phyloP scores from a whole-genome alignment of 2,329 filamentous ascomycete genomes.

The Cordyceps cateniannulata region DNA sequence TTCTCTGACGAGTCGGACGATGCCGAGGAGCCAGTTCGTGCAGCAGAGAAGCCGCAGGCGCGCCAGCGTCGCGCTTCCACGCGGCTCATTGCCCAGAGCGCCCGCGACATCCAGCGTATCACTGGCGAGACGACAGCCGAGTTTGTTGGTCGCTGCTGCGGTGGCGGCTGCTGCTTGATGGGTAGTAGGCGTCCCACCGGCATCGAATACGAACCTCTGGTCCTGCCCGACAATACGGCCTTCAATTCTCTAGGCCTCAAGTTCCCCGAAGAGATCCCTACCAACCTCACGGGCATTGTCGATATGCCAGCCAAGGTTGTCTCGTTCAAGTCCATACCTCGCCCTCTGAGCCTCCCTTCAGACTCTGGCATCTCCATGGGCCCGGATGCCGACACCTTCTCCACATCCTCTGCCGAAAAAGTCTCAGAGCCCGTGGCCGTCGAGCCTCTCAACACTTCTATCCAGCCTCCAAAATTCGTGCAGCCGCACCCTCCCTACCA shows the following conservation, averaged over 20 bases:
- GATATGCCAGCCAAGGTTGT: slow-evolving; percentile 71
- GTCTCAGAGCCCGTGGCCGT: slow-evolving; percentile 22
- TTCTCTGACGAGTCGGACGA: slow-evolving; percentile 58
- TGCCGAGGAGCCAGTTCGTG: slow-evolving; percentile 42
- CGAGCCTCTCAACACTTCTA: slow-evolving; percentile 45
- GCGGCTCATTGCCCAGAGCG: slow-evolving; percentile 57
- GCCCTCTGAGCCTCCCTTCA: slow-evolving; percentile 19
- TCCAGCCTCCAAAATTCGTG: slow-evolving; percentile 81
- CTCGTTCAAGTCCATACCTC: slow-evolving; percentile 56
- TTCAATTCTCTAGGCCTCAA: slow-evolving; percentile 74
- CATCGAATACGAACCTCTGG: slow-evolving; percentile 46
- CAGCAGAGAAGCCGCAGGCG: slow-evolving; percentile 33
- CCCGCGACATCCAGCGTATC: slow-evolving; percentile 55
- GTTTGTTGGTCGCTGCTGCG: slow-evolving; percentile 57
- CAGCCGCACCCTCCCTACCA: slow-evolving; percentile 92
- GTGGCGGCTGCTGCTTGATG: slow-evolving; percentile 57
- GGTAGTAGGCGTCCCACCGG: slow-evolving; percentile 37
- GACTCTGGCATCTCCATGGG: slow-evolving; percentile 44
- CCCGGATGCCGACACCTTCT: slow-evolving; percentile 25
- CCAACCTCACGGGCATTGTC: slow-evolving; percentile 61
- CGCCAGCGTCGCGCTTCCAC: slow-evolving; percentile 62
- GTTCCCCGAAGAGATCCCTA: slow-evolving; percentile 63
- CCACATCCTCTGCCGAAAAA: slow-evolving; percentile 26
- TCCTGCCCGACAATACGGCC: slow-evolving; percentile 73
- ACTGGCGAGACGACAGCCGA: slow-evolving; percentile 58